phyloP scores from a whole-genome alignment of 2,329 filamentous ascomycete genomes.

The Ophioceras dolichostomum region DNA sequence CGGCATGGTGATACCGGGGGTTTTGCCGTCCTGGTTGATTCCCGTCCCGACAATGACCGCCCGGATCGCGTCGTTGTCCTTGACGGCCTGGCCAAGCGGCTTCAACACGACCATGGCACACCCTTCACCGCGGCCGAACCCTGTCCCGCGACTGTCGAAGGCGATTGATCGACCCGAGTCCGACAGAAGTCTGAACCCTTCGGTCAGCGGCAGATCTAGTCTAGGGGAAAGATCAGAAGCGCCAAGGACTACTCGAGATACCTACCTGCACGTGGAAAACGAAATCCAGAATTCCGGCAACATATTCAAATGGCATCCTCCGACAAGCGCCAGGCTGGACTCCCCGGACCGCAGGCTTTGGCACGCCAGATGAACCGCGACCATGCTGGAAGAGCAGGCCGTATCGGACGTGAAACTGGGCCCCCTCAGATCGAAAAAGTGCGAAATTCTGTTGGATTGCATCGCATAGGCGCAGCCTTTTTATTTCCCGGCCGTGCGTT shows the following conservation, averaged over 20 bases:
- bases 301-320: conserved; percentile 33
- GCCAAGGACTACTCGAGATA: too few species aligned
- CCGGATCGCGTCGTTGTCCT: conserved; percentile 40
- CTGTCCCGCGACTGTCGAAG: conserved; percentile 37
- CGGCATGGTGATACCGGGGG: conserved; percentile 44
- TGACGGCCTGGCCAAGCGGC: conserved; percentile 38
- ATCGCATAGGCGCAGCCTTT: conserved; percentile 36
- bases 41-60: conserved; percentile 37
- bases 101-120: conserved; percentile 44
- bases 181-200: conserved; percentile 28
- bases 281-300: conserved; percentile 33
- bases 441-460: conserved; percentile 40
- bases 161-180: conserved; percentile 38
- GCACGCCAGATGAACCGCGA: conserved; percentile 35
- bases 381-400: conserved; percentile 37
- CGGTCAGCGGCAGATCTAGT: conserved; percentile 5
- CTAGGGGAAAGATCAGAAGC: conserved; percentile 13
- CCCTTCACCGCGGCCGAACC: conserved; percentile 51
- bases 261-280: conserved; percentile 30
- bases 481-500: not conserved
- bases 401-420: conserved; percentile 40
- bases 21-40: conserved; percentile 43
- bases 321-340: conserved; percentile 30
- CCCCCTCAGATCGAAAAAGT: conserved; percentile 41
- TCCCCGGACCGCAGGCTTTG: conserved; percentile 35